Evolutionary conservation across 768 basidiomycete genomes (phyloP).

Genomic region (Tulasnella sp.): DNA sequence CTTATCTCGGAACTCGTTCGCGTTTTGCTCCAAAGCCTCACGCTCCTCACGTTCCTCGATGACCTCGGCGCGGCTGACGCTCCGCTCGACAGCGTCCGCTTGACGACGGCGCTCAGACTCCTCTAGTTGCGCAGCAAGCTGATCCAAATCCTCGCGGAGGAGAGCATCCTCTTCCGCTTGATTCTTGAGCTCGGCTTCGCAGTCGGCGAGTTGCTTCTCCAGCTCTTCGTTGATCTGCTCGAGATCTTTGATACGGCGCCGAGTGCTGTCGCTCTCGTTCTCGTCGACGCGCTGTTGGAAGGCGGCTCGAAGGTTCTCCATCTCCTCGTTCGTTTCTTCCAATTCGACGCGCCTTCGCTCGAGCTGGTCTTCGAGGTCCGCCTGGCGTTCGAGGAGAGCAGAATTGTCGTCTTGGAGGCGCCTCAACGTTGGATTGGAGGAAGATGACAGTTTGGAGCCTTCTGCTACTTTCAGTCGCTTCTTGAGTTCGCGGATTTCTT

Average conservation of each 20-base stretch:
- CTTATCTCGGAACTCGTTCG: conserved; percentile 65
- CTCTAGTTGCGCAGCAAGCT: conserved; percentile 62
- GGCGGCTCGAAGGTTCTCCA: conserved; percentile 66
- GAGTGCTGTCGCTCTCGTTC: conserved; percentile 40
- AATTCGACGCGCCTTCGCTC: conserved; percentile 64
- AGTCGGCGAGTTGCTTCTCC: conserved; percentile 49
- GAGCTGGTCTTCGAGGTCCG: conserved; percentile 50
- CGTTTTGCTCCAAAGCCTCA: conserved; percentile 58
- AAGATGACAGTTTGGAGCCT: neutral
- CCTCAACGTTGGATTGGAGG: conserved; percentile 45
- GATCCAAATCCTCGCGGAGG: conserved; percentile 60
- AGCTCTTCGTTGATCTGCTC: conserved; percentile 37
- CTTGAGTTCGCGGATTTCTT: conserved; percentile 63
- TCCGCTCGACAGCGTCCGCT: conserved; percentile 62
- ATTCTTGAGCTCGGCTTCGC: conserved; percentile 29
- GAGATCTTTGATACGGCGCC: conserved; percentile 1
- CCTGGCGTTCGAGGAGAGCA: conserved; percentile 50
- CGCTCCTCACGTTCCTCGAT: conserved; percentile 68
- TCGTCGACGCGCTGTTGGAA: conserved; percentile 50
- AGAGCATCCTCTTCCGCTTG: conserved; percentile 71
- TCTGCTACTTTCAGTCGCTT: conserved; percentile 39
- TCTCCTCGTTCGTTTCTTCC: conserved; percentile 80
- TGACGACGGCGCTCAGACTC: conserved; percentile 58
- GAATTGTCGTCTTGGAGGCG: conserved; percentile 53
- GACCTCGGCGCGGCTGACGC: conserved; percentile 65